A percentile compares a stretch with the other conserved stretches of the same genome.
phyloP scores from a whole-genome alignment of 2,329 filamentous ascomycete species.

The Diplodia corticola region DNA sequence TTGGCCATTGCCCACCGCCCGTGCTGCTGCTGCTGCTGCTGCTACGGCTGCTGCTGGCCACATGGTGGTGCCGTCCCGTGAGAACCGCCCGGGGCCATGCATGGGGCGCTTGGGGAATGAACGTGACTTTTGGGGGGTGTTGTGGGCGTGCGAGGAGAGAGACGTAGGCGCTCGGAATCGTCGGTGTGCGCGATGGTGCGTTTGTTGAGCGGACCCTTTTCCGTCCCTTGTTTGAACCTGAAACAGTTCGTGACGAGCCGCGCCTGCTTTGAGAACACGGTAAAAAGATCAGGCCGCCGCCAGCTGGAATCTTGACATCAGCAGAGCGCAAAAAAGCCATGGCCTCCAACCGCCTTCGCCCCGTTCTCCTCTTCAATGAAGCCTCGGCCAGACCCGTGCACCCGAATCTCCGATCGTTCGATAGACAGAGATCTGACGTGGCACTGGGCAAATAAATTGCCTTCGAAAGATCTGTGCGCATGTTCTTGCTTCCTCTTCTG shows the following conservation, averaged over 20 bases:
- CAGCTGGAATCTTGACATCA: not conserved
- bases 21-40: not conserved
- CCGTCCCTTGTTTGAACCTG: not conserved
- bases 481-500: not conserved
- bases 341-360: not conserved
- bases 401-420: slow-evolving; percentile 20
- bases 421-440: slow-evolving; percentile 16
- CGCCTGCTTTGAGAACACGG: not conserved
- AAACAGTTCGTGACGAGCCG: not conserved
- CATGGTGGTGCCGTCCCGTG: not conserved
- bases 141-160: no score
- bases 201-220: not conserved
- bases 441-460: slow-evolving; percentile 9
- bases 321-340: not conserved
- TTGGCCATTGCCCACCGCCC: not conserved
- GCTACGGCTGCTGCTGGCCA: no score
- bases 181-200: not conserved
- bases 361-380: not conserved
- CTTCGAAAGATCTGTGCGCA: not conserved
- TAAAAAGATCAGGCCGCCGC: not conserved
- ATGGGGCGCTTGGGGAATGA: not conserved
- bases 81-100: not conserved
- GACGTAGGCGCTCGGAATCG: not conserved
- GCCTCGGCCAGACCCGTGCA: slow-evolving; percentile 3
- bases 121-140: not conserved